Evolutionary conservation across 73 alveolate species (phyloP).

Genomic region (Symbiodinium natans): DNA sequence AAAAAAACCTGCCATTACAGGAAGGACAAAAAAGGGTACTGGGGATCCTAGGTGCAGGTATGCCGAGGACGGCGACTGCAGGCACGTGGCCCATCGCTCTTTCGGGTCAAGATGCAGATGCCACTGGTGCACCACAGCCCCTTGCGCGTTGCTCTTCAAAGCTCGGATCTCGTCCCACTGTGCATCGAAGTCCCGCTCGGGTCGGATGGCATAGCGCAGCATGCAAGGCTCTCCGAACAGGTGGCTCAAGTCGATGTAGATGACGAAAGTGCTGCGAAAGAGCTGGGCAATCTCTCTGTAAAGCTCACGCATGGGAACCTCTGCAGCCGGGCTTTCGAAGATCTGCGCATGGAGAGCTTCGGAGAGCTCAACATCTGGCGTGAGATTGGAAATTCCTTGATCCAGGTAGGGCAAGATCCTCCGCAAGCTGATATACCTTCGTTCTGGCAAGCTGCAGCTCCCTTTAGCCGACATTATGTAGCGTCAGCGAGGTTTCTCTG

Average conservation of each 20-base stretch:
- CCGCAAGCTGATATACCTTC: not conserved
- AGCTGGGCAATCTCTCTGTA: not conserved
- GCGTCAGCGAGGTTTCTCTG: too few species aligned
- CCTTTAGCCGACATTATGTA: too few species aligned
- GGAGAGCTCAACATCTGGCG: not conserved
- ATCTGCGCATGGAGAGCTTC: not conserved
- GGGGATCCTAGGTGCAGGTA: too few species aligned
- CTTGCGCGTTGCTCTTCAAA: not conserved
- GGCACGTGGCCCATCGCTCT: not conserved
- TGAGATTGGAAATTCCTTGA: not conserved
- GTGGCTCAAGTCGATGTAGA: constrained; percentile 9
- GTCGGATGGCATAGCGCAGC: not conserved
- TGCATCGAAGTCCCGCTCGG: not conserved
- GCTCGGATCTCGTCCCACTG: constrained; percentile 10
- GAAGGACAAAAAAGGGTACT: too few species aligned
- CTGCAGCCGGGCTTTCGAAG: not conserved
- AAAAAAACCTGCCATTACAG: too few species aligned
- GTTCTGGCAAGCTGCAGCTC: too few species aligned
- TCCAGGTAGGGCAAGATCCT: not conserved
- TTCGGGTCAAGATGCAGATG: not conserved
- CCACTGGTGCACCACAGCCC: not conserved
- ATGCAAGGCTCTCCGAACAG: not conserved
- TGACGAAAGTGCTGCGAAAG: not conserved
- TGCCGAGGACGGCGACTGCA: not conserved
- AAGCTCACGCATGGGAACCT: not conserved